Base-by-base conservation (phyloP, 1,284 basidiomycete species). In the Nidula niveotomentosa region DNA sequence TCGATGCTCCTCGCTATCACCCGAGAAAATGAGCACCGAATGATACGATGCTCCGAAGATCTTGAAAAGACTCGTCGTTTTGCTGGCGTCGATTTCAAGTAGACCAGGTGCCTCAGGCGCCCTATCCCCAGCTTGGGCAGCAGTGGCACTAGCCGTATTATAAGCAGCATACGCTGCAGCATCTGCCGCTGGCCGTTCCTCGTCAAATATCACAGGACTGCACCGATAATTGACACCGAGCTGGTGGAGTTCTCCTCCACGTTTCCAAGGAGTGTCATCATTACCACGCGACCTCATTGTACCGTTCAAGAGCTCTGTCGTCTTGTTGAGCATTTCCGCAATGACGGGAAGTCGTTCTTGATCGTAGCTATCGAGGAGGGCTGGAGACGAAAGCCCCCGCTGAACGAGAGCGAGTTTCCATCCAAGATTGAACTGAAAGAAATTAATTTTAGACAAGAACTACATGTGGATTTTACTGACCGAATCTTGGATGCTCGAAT, bases 331-430 rank as follows among this genome's bases (percentile, higher is more conserved):
- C 62, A 71, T 65, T 39, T 65, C 61, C 13, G 60, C 58, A 52
- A 69, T 64, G 47, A 70, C 67, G 13, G 68, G 67, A 23, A 66
- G 51, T n/a, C 69, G 63, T 53, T 70, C 69, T 23, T 59, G 57
- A 39, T 48, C 52, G 52, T 71, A 70, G 7, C 62, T 65, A 18
- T 62, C 62, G 18, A 69, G 61, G 17, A 71, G 59, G 3, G 60
- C 55, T 1, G 48, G 15, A 1, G 62, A 47, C 0, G 67, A 55
- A 33, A 60, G 58, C 15, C 60, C 56, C 30, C 59, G 59, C 8
- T 58, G 51, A 8, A 68, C 62, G 4, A 64, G 60, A 12, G 62
- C 61, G 36, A 68, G 53, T 57, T 67, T 69, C 67, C 67, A 69
- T 1, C 50, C 56, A 1, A 69, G 57, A 45, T 68, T 69, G 44